Evolutionary conservation across 2,329 filamentous ascomycete genomes (phyloP), one percentile per base, ranked within the genome.

Genomic region (Apiospora saccharicola): DNA sequence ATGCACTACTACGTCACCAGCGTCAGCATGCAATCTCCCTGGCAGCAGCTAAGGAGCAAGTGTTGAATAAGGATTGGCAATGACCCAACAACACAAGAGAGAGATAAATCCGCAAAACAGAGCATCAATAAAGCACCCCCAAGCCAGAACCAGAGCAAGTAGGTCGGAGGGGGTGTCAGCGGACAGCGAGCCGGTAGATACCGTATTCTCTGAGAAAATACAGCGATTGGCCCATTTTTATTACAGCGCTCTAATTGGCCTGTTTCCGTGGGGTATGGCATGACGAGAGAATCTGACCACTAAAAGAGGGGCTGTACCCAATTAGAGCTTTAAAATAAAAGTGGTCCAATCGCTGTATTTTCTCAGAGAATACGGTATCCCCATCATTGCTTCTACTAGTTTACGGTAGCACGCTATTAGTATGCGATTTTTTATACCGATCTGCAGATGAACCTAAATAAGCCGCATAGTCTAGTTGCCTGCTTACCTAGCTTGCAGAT

Each of bases 401-500:
- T 61, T 30, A n/a, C 34, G 16, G 57, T 64, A 64, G 57, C 19
- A 64, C 34, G 10, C 8, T 22, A 13, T 4, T 41, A 64, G 57
- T 41, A 41, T 5, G 34, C 19, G 57, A 41, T n/a, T 64, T 30
- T 10, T 64, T 5, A 64, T 64, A 64, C 6, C 57, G 57, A 64
- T 64, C 57, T 64, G 34, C 57, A 64, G 57, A 64, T 64, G 57
- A 12, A 22, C 57, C 57, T 64, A 41, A 64, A 64, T 64, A 64
- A 64, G 57, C 19, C n/a, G 57, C 57, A 61, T 61, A 61, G 10
- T 30, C 53, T 22, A 16, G 34, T 37, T 8, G n/a, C 46, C 22
- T 49, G 26, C 53, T 10, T 22, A 19, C 30, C 16, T 57, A 16
- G 26, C 24, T 26, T 41, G 37, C 37, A 41, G 37, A 41, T 41